Evolutionary conservation across 225 moss, liverwort and hornwort species (phyloP).

Genomic region (Asterella californica): DNA sequence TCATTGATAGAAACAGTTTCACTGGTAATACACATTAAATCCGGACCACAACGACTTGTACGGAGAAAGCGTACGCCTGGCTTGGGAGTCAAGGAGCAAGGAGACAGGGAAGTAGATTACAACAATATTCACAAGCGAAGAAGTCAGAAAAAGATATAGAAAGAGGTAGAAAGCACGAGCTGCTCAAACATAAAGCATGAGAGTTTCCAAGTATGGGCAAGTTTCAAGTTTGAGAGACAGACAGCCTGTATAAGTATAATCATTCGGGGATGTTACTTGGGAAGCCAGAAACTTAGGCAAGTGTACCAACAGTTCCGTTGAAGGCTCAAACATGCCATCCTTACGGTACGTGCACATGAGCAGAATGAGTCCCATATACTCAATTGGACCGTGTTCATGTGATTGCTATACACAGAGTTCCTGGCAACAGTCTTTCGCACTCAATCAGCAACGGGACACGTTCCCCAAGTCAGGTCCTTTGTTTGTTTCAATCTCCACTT

Average conservation of each 20-base stretch:
- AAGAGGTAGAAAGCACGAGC: too few species aligned
- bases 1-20: too few species aligned
- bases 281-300: not conserved
- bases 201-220: not conserved
- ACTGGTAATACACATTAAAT: too few species aligned
- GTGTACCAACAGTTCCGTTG: not conserved
- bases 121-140: too few species aligned
- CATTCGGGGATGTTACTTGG: not conserved
- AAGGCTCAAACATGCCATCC: not conserved
- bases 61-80: too few species aligned
- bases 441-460: not conserved
- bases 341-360: slow-evolving; percentile 5
- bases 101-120: too few species aligned
- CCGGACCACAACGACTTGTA: too few species aligned
- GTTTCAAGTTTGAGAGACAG: not conserved
- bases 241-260: not conserved
- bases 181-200: too few species aligned
- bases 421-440: not conserved
- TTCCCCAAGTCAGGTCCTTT: not conserved
- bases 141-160: too few species aligned
- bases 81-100: too few species aligned
- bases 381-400: not conserved
- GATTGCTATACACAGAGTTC: not conserved
- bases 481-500: not conserved
- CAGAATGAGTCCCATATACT: not conserved